Conservation (phyloP, 2,329 filamentous ascomycete species). For the Sarocladiaceae sp. region DNA sequence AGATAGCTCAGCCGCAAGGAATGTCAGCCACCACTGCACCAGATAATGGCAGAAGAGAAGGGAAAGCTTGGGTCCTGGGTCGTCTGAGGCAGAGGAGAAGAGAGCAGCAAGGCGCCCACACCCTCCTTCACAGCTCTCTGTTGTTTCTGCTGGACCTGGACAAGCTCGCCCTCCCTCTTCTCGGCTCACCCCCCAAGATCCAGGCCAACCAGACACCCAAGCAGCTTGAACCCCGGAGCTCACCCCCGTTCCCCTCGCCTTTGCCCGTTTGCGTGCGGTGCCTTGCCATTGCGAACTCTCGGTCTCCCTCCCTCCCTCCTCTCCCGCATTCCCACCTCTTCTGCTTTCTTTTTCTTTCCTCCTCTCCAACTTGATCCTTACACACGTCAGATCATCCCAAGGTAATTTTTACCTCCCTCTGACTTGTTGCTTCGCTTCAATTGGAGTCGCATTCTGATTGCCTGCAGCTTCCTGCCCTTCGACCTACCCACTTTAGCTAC, state of each 20-base stretch:
- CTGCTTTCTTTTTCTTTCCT: conserved; percentile 13
- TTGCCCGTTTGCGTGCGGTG: background rate
- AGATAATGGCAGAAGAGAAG: background rate
- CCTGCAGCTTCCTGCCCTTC: background rate
- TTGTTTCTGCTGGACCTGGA: too few species aligned
- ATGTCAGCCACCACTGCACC: background rate
- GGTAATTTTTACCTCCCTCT: conserved; percentile 5
- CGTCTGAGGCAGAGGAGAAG: background rate
- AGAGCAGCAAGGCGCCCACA: background rate
- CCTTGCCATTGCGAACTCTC: conserved; percentile 9
- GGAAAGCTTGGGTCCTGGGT: background rate
- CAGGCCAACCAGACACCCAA: too few species aligned
- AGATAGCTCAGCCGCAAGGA: conserved; percentile 6
- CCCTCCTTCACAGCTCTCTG: background rate
- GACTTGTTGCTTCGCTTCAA: conserved; percentile 4
- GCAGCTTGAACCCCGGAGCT: conserved; percentile 8
- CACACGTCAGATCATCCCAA: conserved; percentile 4
- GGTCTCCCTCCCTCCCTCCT: conserved; percentile 19
- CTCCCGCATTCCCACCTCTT: conserved; percentile 18
- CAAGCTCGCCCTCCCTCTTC: background rate
- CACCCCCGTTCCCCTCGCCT: background rate
- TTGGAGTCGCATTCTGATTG: conserved; percentile 1
- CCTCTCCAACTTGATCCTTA: conserved; percentile 6
- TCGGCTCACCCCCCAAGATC: background rate
- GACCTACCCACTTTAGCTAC: background rate